Percentiles rank a stretch among this genome's conserved stretches.
phyloP scores from a whole-genome alignment of 306 rosid genomes.

The Pachyrhizus erosus region DNA sequence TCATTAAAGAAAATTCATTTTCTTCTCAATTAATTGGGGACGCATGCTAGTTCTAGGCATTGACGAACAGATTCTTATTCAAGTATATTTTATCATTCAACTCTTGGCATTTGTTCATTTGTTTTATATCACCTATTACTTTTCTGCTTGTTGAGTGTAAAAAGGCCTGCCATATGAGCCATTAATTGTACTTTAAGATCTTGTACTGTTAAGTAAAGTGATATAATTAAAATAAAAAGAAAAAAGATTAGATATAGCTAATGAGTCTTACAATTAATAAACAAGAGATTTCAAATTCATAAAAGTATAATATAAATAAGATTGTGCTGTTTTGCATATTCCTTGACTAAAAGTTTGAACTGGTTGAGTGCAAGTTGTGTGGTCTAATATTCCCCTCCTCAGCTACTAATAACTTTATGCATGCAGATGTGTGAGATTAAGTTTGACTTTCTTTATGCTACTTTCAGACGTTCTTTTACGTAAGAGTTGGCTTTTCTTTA shows the following conservation, averaged over 20 bases:
- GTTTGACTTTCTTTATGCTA: neutral
- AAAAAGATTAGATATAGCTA: neutral
- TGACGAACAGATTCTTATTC: neutral
- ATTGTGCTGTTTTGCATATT: neutral
- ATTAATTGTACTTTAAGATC: too few relatives aligned
- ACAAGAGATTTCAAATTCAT: neutral
- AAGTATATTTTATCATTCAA: neutral
- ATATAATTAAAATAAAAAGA: too few relatives aligned
- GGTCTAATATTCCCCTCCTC: neutral
- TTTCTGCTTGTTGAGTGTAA: neutral
- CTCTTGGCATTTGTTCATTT: neutral
- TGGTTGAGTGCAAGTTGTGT: neutral
- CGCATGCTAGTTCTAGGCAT: neutral
- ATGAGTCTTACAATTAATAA: neutral
- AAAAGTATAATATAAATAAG: too few relatives aligned
- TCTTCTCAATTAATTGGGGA: too few relatives aligned
- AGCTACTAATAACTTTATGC: neutral
- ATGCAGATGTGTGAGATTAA: neutral
- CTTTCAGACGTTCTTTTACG: neutral
- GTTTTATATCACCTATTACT: neutral
- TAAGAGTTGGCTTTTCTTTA: neutral
- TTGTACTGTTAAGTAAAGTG: neutral
- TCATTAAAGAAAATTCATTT: too few relatives aligned
- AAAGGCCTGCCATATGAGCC: neutral
- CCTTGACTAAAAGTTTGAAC: conserved; percentile 8